Percentiles rank a stretch among this genome's conserved stretches.
phyloP scores from a whole-genome alignment of 805 yeast species.

The Millerozyma miso region DNA sequence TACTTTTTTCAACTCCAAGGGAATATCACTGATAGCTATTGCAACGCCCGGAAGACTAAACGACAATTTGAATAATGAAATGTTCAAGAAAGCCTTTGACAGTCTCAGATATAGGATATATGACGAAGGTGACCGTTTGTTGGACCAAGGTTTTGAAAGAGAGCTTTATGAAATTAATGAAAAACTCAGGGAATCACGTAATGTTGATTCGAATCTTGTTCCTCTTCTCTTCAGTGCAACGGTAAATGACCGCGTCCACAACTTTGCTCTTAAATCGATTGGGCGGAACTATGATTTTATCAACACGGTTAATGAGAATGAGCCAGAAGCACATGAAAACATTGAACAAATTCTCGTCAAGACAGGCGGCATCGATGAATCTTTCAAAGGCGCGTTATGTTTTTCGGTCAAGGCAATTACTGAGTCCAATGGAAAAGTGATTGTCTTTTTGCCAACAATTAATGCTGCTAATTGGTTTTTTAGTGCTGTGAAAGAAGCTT shows the following conservation, averaged over 20 bases:
- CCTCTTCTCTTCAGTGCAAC: conserved; percentile 88
- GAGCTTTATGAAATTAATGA: conserved; percentile 58
- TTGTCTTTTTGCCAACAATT: conserved; percentile 79
- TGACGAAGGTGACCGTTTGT: conserved; percentile 88
- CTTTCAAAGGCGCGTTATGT: conserved; percentile 53
- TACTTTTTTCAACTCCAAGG: conserved; percentile 23
- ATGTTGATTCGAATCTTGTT: conserved; percentile 40
- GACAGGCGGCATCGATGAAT: conserved; percentile 52
- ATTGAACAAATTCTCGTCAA: conserved; percentile 64
- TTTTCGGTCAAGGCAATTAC: conserved; percentile 41
- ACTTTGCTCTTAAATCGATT: conserved; percentile 58
- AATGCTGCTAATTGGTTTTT: conserved; percentile 58
- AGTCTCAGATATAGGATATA: conserved; percentile 62
- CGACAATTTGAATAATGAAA: conserved; percentile 52
- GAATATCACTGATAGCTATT: conserved; percentile 60
- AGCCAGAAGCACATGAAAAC: conserved; percentile 70
- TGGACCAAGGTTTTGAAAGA: conserved; percentile 75
- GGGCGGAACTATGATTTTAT: conserved; percentile 54
- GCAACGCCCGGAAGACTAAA: conserved; percentile 87
- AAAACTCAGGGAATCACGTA: conserved; percentile 36
- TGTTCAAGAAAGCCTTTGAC: conserved; percentile 43
- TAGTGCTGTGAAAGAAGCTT: conserved; percentile 27
- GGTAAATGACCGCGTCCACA: conserved; percentile 60
- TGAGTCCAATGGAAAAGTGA: conserved; percentile 61
- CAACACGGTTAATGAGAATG: conserved; percentile 71